A percentile compares a stretch with the other conserved stretches of the same genome.
phyloP scores from a whole-genome alignment of 2,329 filamentous ascomycete species.

The Cryphonectria nitschkei region DNA sequence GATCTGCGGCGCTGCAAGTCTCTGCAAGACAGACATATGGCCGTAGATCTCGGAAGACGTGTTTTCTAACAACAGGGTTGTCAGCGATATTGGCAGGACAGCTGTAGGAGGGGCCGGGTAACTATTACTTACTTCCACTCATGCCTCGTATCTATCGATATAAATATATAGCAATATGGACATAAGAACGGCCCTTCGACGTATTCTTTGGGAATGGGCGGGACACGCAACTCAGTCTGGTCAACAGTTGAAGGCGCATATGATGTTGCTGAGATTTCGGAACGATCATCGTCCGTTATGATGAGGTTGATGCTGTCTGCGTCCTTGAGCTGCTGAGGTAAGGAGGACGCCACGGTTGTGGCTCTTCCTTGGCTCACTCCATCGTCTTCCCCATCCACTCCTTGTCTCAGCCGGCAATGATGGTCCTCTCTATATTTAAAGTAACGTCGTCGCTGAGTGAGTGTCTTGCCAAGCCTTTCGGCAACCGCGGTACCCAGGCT shows the following conservation, averaged over 20 bases:
- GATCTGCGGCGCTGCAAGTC: background rate
- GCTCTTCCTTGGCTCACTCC: slow-evolving; percentile 1
- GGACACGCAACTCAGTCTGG: slow-evolving; percentile 9
- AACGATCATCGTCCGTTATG: background rate
- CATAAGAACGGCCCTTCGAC: slow-evolving; percentile 11
- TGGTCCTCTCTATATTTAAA: slow-evolving; percentile 18
- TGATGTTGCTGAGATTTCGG: slow-evolving; percentile 4
- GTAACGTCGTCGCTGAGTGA: slow-evolving; percentile 3
- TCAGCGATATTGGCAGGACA: background rate
- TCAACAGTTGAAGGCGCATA: background rate
- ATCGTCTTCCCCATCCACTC: background rate
- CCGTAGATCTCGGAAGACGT: slow-evolving; percentile 7
- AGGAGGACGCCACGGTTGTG: slow-evolving; percentile 11
- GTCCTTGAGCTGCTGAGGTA: slow-evolving; percentile 15
- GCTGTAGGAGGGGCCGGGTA: background rate
- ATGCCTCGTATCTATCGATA: background rate
- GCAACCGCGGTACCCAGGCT: background rate
- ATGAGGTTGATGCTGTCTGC: background rate
- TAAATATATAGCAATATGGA: slow-evolving; percentile 11
- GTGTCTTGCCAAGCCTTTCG: background rate
- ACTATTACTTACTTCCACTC: slow-evolving; percentile 14
- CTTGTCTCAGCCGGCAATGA: slow-evolving; percentile 5
- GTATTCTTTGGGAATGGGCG: slow-evolving; percentile 5
- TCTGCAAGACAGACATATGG: background rate
- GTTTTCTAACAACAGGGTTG: background rate